phyloP scores from a whole-genome alignment of 352 stramenopile genomes.

The Phytophthora sojae region DNA sequence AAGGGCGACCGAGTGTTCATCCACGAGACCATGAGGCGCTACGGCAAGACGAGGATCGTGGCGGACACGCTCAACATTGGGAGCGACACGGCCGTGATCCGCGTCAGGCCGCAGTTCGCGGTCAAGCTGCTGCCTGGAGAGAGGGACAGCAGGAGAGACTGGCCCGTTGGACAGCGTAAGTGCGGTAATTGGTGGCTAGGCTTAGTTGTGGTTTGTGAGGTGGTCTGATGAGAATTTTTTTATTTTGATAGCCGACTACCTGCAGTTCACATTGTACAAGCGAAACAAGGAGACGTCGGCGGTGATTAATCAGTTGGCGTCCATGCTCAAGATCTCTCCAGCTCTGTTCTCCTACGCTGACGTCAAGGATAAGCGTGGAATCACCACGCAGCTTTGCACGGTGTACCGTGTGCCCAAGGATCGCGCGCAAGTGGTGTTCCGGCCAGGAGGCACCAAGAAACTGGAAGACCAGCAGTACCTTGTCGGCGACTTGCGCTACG shows the following conservation, averaged over 20 bases:
- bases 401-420: constrained; percentile 80
- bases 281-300: constrained; percentile 95
- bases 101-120: constrained; percentile 61
- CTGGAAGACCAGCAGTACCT: constrained; percentile 86
- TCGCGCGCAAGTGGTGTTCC: constrained; percentile 58
- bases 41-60: constrained; percentile 79
- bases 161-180: constrained; percentile 78
- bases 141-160: constrained; percentile 66
- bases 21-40: constrained; percentile 91
- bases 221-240: not conserved
- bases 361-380: constrained; percentile 97
- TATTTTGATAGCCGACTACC: constrained; percentile 78
- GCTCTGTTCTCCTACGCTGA: constrained; percentile 92
- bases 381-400: constrained; percentile 97
- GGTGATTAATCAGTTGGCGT: constrained; percentile 81
- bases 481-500: constrained; percentile 94
- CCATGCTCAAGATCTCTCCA: constrained; percentile 69
- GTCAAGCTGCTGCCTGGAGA: constrained; percentile 56
- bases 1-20: constrained; percentile 91
- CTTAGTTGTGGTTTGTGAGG: not conserved
- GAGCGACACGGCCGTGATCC: constrained; percentile 72
- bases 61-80: constrained; percentile 91
- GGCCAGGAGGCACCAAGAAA: constrained; percentile 39
- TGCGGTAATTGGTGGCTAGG: not conserved
- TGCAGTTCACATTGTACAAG: constrained; percentile 97